These are phyloP conservation scores for Nemania sp. DNA, from an alignment of 2,329 filamentous ascomycete genomes.

Conservation along the genomic window DNA sequence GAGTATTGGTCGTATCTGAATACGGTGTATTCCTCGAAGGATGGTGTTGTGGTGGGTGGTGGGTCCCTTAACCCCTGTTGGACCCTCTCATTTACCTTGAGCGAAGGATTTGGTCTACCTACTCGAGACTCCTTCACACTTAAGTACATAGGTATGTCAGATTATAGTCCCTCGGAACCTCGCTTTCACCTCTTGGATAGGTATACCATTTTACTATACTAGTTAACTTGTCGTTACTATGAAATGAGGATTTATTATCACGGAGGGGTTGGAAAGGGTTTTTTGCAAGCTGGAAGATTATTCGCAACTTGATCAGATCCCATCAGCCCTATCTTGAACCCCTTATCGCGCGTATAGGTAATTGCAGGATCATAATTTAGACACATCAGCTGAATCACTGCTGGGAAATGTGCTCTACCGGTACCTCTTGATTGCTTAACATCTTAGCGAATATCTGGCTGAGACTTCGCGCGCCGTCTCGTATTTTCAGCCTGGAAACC, in stretches of 20 bases:
- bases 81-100: slow-evolving; percentile 3
- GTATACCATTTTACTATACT: neutral
- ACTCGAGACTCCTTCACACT: neutral
- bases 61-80: slow-evolving; percentile 8
- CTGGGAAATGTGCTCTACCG: too few relatives aligned
- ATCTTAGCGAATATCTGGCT: too few relatives aligned
- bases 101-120: neutral
- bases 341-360: neutral
- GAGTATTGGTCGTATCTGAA: slow-evolving; percentile 7
- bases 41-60: slow-evolving; percentile 7
- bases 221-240: neutral
- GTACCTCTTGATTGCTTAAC: too few relatives aligned
- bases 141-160: neutral
- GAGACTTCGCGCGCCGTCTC: too few relatives aligned
- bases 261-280: neutral
- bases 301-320: neutral
- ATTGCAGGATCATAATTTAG: too few relatives aligned
- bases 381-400: too few relatives aligned
- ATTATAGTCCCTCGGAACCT: neutral
- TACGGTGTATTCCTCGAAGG: slow-evolving; percentile 1
- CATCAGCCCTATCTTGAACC: neutral
- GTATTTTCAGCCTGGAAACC: too few relatives aligned
- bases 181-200: neutral
- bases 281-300: neutral
- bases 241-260: neutral